A percentile compares a stretch with the other conserved stretches of the same genome.
phyloP scores from a whole-genome alignment of 1,139 yeast genomes.

The Arxiozyma slooffiae region DNA sequence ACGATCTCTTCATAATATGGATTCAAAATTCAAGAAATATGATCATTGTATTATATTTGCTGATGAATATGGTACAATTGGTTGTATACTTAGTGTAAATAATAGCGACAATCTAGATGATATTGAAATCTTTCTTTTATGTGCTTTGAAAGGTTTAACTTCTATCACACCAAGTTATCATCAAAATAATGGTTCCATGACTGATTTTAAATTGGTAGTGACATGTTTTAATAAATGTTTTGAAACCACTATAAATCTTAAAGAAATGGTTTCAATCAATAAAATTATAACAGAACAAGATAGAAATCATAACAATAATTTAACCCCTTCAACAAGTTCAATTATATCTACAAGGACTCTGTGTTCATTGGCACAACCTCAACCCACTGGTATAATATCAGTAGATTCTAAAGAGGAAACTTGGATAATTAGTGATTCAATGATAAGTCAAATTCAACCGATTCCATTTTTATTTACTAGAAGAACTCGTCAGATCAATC shows the following conservation, averaged over 20 bases:
- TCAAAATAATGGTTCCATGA: not conserved
- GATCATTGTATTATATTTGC: not conserved
- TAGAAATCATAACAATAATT: not conserved
- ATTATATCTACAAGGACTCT: not conserved
- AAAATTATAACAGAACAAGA: not conserved
- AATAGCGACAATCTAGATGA: not conserved
- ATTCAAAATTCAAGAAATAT: not conserved
- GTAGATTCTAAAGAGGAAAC: not conserved
- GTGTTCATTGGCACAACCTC: not conserved
- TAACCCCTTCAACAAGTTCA: not conserved
- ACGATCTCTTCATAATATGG: not conserved
- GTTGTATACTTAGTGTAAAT: not conserved
- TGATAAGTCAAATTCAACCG: not conserved
- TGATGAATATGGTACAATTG: not conserved
- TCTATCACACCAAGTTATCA: not conserved
- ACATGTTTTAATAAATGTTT: not conserved
- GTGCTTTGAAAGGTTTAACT: not conserved
- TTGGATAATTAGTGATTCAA: not conserved
- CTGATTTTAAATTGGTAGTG: not conserved
- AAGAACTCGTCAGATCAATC: not conserved
- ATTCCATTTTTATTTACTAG: constrained; percentile 1
- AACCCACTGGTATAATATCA: not conserved
- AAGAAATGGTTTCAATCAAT: not conserved
- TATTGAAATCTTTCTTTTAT: not conserved
- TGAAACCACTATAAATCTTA: not conserved